Evolutionary conservation across 2,329 filamentous ascomycete genomes (phyloP).

Genomic region (Hypoxylon sp.): DNA sequence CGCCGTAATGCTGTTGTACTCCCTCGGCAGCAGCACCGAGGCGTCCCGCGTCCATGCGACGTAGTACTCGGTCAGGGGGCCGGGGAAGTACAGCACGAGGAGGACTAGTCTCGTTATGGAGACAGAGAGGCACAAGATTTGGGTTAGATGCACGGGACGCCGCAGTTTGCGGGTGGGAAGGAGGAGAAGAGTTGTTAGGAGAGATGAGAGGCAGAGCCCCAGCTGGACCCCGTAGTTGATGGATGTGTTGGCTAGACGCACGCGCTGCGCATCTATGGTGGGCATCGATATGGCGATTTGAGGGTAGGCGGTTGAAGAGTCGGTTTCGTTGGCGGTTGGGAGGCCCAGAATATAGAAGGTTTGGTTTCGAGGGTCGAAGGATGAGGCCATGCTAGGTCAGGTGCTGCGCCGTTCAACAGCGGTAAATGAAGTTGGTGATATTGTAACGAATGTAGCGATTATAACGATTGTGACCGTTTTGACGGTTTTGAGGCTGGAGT

Average conservation of each 20-base stretch:
- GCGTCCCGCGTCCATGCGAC: conserved; percentile 68
- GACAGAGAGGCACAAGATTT: conserved; percentile 70
- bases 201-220: conserved; percentile 74
- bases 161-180: conserved; percentile 75
- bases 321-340: conserved; percentile 18
- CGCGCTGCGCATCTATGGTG: conserved; percentile 45
- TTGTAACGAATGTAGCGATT: too few relatives aligned
- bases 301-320: background rate
- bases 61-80: conserved; percentile 73
- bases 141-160: conserved; percentile 75
- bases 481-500: background rate
- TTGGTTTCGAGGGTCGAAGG: conserved; percentile 47
- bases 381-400: conserved; percentile 10
- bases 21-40: conserved; percentile 58
- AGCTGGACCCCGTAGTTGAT: conserved; percentile 80
- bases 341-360: conserved; percentile 46
- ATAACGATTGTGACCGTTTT: too few relatives aligned
- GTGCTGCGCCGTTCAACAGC: background rate
- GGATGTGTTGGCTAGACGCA: conserved; percentile 52
- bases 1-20: conserved; percentile 56
- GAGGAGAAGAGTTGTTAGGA: conserved; percentile 75
- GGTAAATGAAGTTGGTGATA: background rate
- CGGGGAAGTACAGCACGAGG: conserved; percentile 70
- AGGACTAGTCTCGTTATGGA: conserved; percentile 72
- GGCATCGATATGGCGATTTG: conserved; percentile 42